These are phyloP conservation scores for Ogataea philodendri DNA, from an alignment of 805 yeast genomes.

Conservation along the genomic window DNA sequence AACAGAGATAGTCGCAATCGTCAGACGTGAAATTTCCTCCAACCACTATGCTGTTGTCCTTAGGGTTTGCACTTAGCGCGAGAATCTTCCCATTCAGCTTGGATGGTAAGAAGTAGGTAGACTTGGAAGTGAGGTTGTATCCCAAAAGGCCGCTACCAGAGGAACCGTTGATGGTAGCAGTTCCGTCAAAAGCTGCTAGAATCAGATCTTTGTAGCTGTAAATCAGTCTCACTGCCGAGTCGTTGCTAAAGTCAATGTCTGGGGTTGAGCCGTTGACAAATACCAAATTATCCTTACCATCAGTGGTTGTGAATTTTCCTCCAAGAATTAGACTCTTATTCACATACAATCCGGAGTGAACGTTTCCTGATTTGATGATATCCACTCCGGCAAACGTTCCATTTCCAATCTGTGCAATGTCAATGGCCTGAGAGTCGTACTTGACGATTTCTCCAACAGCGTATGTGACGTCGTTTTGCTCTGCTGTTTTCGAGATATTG, in stretches of 20 bases:
- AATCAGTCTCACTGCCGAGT: slow-evolving; percentile 27
- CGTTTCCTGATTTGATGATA: slow-evolving; percentile 12
- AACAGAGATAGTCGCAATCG: slow-evolving; percentile 61
- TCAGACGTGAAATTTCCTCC: slow-evolving; percentile 65
- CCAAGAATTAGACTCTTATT: slow-evolving; percentile 53
- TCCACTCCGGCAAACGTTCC: background rate
- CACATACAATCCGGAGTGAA: slow-evolving; percentile 39
- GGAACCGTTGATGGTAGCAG: slow-evolving; percentile 24
- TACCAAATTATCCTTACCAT: slow-evolving; percentile 20
- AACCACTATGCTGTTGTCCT: slow-evolving; percentile 49
- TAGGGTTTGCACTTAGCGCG: slow-evolving; percentile 40
- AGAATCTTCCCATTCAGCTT: slow-evolving; percentile 38
- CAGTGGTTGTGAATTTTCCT: slow-evolving; percentile 46
- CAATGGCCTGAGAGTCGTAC: slow-evolving; percentile 20
- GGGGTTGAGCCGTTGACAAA: slow-evolving; percentile 21
- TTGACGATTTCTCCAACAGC: slow-evolving; percentile 24
- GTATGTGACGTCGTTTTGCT: slow-evolving; percentile 13
- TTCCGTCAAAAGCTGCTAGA: slow-evolving; percentile 46
- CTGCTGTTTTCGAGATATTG: slow-evolving; percentile 31
- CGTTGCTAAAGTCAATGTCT: slow-evolving; percentile 21
- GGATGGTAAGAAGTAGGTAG: slow-evolving; percentile 41
- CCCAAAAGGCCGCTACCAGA: slow-evolving; percentile 46
- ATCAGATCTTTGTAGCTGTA: slow-evolving; percentile 39
- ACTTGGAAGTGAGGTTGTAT: slow-evolving; percentile 45
- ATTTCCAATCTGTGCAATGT: slow-evolving; percentile 12